Conservation (phyloP, 331 rosid species). For the Malus hybrid region DNA sequence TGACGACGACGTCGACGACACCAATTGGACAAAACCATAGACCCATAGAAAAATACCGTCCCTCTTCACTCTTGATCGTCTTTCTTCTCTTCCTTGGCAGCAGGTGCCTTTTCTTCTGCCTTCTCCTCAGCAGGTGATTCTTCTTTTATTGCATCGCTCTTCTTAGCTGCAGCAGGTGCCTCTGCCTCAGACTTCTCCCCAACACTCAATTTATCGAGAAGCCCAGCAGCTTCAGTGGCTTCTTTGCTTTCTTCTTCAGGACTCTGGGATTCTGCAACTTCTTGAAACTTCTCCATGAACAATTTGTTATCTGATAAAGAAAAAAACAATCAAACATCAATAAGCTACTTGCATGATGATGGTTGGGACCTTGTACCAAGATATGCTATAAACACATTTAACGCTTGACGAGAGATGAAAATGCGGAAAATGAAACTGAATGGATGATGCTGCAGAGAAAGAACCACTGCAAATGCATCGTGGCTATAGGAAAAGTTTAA, state of each 20-base stretch:
- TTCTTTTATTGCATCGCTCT: constrained; percentile 29
- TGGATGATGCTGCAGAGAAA: background rate
- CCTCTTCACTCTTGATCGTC: background rate
- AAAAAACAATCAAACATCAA: background rate
- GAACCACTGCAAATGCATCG: background rate
- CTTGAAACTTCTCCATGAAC: constrained; percentile 91
- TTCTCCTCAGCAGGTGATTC: constrained; percentile 38
- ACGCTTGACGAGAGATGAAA: background rate
- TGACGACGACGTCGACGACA: constrained; percentile 19
- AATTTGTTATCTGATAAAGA: constrained; percentile 54
- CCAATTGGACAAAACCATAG: constrained; percentile 25
- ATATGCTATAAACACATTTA: background rate
- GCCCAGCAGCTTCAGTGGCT: constrained; percentile 67
- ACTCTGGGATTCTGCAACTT: constrained; percentile 81
- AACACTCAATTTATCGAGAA: constrained; percentile 68
- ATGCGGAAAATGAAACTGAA: background rate
- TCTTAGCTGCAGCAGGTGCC: constrained; percentile 25
- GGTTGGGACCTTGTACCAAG: background rate
- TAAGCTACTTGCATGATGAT: background rate
- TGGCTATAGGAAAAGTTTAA: background rate
- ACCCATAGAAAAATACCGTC: background rate
- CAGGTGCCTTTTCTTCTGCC: constrained; percentile 20
- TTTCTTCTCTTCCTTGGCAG: background rate
- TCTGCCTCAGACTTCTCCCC: constrained; percentile 42
- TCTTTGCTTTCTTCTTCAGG: constrained; percentile 49